Evolutionary conservation across 495 filamentous ascomycete genomes (phyloP).

Genomic region (Copromyces sp.): DNA sequence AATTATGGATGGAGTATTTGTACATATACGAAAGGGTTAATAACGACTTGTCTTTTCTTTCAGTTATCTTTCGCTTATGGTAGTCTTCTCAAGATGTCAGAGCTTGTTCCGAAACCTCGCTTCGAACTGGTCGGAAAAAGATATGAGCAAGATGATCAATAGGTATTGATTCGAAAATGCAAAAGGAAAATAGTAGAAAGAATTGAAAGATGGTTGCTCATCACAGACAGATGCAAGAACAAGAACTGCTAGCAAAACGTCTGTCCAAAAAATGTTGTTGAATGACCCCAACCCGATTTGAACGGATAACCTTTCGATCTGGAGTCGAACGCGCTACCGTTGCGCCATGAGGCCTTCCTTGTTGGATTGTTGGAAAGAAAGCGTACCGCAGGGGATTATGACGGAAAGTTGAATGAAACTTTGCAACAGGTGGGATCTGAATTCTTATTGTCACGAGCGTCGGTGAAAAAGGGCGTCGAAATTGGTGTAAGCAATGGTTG

Average conservation of each 20-base stretch:
- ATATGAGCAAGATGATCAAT: too few relatives aligned
- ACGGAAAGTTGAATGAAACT: rapidly evolving
- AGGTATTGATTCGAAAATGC: background rate
- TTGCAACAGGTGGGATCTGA: too few relatives aligned
- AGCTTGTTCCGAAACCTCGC: background rate
- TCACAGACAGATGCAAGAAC: background rate
- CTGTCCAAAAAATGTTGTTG: too few relatives aligned
- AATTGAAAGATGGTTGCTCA: background rate
- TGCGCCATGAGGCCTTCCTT: conserved; percentile 18
- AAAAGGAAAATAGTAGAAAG: background rate
- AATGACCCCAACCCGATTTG: conserved; percentile 22
- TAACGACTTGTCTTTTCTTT: background rate
- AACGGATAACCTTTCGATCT: conserved; percentile 38
- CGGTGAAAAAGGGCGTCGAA: too few relatives aligned
- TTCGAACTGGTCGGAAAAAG: background rate
- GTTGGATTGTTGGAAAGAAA: background rate
- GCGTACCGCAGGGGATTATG: rapidly evolving
- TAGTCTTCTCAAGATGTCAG: background rate
- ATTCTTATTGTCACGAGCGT: too few relatives aligned
- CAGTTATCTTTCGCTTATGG: background rate
- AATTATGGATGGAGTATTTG: background rate
- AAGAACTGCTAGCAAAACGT: too few relatives aligned
- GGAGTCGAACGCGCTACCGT: conserved; percentile 38
- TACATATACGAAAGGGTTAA: background rate
- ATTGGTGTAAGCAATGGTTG: too few relatives aligned